phyloP scores from a whole-genome alignment of 495 filamentous ascomycete species.

The Aspergillus diversus region DNA sequence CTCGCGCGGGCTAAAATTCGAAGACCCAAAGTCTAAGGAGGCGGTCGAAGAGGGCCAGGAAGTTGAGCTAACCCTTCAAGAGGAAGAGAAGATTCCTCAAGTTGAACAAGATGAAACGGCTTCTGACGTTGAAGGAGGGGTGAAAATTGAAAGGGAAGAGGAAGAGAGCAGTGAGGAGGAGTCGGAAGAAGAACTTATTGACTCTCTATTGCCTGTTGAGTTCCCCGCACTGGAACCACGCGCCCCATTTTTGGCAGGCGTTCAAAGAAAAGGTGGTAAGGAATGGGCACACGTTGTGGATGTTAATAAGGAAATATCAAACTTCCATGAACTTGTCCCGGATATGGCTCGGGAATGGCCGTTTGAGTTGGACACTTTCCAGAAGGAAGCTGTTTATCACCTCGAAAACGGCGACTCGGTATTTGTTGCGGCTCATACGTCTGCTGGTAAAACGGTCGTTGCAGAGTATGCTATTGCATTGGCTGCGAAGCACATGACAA shows the following conservation, averaged over 20 bases:
- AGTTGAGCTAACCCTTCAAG: conserved; percentile 71
- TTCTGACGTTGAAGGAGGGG: conserved; percentile 41
- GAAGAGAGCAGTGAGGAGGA: conserved; percentile 48
- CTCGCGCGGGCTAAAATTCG: conserved; percentile 73
- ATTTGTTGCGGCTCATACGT: conserved; percentile 98
- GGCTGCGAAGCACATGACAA: conserved; percentile 97
- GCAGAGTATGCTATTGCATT: conserved; percentile 97
- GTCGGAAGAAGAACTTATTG: conserved; percentile 78
- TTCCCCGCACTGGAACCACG: conserved; percentile 92
- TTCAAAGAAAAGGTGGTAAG: conserved; percentile 70
- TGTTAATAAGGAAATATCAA: conserved; percentile 84
- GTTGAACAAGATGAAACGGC: conserved; percentile 36
- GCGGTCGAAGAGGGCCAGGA: conserved; percentile 66
- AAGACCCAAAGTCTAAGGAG: conserved; percentile 59
- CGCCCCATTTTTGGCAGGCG: conserved; percentile 69
- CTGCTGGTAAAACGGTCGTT: conserved; percentile 96
- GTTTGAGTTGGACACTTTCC: conserved; percentile 96
- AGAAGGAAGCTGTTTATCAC: conserved; percentile 98
- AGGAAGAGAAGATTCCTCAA: conserved; percentile 59
- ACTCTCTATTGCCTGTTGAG: conserved; percentile 86
- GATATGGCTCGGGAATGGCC: conserved; percentile 96
- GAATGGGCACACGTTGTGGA: conserved; percentile 99
- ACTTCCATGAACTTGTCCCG: conserved; percentile 90
- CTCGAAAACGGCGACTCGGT: conserved; percentile 96
- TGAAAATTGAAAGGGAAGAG: conserved; percentile 51